Conservation (phyloP, 805 yeast genomes). For the Vanderwaltozyma polyspora region DNA sequence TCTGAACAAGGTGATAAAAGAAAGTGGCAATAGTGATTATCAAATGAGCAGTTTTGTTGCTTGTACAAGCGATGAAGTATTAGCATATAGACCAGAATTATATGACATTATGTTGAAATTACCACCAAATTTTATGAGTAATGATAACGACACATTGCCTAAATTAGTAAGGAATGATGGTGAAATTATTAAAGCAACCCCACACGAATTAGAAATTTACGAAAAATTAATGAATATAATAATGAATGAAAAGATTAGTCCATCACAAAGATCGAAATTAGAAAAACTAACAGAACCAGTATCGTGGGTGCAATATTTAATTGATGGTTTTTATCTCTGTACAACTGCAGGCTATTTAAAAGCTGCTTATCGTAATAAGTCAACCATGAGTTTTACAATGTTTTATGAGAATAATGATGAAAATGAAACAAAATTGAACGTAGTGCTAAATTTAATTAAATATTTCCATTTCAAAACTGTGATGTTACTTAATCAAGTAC, state of each 20-base stretch:
- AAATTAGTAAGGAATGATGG: conserved; percentile 9
- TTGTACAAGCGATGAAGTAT: conserved; percentile 25
- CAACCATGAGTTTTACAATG: background rate
- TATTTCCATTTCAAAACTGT: conserved; percentile 14
- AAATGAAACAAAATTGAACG: conserved; percentile 1
- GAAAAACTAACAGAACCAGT: conserved; percentile 14
- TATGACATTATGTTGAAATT: conserved; percentile 19
- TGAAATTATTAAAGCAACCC: conserved; percentile 17
- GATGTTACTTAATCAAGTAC: conserved; percentile 8
- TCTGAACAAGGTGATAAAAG: conserved; percentile 1
- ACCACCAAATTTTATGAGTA: conserved; percentile 5
- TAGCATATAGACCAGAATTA: conserved; percentile 14
- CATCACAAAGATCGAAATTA: conserved; percentile 3
- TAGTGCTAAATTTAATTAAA: conserved; percentile 5
- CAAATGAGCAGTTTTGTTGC: conserved; percentile 17
- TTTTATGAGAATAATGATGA: background rate
- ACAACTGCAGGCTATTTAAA: conserved; percentile 21
- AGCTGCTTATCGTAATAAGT: conserved; percentile 17
- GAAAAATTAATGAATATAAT: conserved; percentile 6
- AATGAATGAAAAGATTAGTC: conserved; percentile 12
- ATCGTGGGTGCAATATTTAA: conserved; percentile 24
- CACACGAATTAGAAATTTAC: conserved; percentile 17
- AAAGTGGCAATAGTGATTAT: background rate
- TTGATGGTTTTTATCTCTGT: conserved; percentile 22
- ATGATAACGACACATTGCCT: conserved; percentile 3